Evolutionary conservation across 2,329 filamentous ascomycete species (phyloP), one percentile per base, ranked within the genome.

Genomic region (Ilyonectria destructans): DNA sequence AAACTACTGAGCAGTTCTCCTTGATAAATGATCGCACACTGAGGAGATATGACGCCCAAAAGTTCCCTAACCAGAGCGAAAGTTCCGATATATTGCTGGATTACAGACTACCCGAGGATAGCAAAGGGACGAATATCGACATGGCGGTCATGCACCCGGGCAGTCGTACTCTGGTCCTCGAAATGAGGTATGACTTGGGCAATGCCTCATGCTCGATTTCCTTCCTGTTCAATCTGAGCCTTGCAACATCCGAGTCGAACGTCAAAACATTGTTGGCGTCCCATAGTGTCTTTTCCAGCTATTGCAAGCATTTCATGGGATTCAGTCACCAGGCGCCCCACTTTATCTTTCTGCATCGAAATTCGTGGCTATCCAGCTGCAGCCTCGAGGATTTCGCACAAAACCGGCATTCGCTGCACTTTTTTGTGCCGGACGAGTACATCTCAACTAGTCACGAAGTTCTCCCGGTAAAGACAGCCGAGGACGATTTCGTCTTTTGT

Each of bases 401-500:
- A 26, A 26, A 60, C 4, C 58, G 40, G 1, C 73, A 71, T 40
- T 66, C 12, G 7, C 68, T 65, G 33, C 71, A 74, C 31, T 73
- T 73, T n/a, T 74, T 74, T 21, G 61, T 64, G 8, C 70, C 71
- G 0, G 69, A 58, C n/a, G 74, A 75, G 52, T 70, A 68, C 26
- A 21, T 69, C 13, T 54, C 69, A 3, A 69, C 57, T n/a, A 62
- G 58, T 19, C 52, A 69, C 52, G 62, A 76, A 55, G 55, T 71
- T 75, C 9, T 83, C 78, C 62, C 79, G 78, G 33, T 83, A 8
- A 58, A 33, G 9, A 56, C 69, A 4, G 23, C 40, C 3, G 52
- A 63, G n/a, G 67, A 69, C 40, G 62, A 60, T 17, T 21, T 71
- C 17, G 49, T 72, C 1, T 74, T 73, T 55, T 71, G 63, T 58